phyloP scores from a whole-genome alignment of 2,329 filamentous ascomycete species.

The Fusarium sp. region DNA sequence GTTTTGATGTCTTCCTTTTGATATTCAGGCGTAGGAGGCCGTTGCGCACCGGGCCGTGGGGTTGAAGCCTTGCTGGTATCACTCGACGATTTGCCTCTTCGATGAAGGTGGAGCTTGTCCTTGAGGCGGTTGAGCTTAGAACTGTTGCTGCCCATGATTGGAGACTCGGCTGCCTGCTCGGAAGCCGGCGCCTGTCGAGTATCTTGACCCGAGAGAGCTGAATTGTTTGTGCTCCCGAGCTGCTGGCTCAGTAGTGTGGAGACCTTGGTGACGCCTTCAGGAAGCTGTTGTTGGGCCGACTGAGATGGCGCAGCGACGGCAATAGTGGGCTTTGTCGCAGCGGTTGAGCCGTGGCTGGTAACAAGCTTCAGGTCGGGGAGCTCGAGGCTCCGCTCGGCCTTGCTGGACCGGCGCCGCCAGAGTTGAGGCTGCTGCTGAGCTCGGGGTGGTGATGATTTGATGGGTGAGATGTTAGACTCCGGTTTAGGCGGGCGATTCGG shows the following conservation, averaged over 20 bases:
- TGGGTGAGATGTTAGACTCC: conserved; percentile 24
- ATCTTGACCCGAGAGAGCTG: conserved; percentile 25
- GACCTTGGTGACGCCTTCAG: conserved; percentile 29
- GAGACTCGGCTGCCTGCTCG: conserved; percentile 30
- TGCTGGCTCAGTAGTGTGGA: conserved; percentile 34
- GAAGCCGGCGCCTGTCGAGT: conserved; percentile 17
- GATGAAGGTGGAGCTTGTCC: conserved; percentile 46
- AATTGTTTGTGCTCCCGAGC: conserved; percentile 18
- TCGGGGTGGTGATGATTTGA: conserved; percentile 44
- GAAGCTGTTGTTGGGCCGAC: conserved; percentile 31
- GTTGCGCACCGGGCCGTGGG: conserved; percentile 43
- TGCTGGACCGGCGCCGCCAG: conserved; percentile 65
- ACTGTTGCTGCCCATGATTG: conserved; percentile 49
- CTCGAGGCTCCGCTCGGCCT: conserved; percentile 59
- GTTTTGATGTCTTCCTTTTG: conserved; percentile 57
- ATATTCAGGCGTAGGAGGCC: conserved; percentile 64
- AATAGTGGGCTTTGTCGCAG: conserved; percentile 43
- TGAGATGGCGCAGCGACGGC: conserved; percentile 18
- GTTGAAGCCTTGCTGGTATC: conserved; percentile 38
- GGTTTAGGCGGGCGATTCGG: conserved; percentile 24
- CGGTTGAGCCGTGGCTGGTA: conserved; percentile 64
- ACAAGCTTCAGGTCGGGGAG: conserved; percentile 63
- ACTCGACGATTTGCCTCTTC: conserved; percentile 39
- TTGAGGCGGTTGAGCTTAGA: conserved; percentile 50
- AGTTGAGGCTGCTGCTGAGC: conserved; percentile 47